Conservation (phyloP, 202 grass and related monocot genomes). For the Schoenoplectus tabernaemontani region DNA sequence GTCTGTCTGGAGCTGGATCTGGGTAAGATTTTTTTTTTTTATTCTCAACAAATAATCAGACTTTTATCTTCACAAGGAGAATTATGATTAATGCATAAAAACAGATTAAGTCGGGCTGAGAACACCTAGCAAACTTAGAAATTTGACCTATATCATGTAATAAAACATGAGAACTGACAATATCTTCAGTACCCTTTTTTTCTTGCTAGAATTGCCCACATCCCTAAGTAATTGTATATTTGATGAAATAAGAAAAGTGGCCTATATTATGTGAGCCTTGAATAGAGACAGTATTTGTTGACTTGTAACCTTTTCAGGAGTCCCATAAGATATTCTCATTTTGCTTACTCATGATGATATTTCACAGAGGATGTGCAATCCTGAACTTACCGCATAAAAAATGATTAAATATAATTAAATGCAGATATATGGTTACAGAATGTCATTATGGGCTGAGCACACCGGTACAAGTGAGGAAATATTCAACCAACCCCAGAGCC, state of each 20-base stretch:
- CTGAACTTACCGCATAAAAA: background rate
- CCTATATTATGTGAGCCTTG: background rate
- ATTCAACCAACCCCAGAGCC: constrained; percentile 42
- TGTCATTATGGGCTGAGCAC: constrained; percentile 80
- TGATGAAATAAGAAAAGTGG: background rate
- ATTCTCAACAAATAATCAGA: no score
- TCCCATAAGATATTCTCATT: background rate
- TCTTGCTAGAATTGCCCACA: background rate
- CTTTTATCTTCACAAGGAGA: background rate
- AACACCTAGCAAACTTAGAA: background rate
- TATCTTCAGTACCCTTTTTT: background rate
- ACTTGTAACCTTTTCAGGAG: background rate
- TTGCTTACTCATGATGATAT: background rate
- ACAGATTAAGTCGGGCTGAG: background rate
- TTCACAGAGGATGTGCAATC: background rate
- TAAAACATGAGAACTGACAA: background rate
- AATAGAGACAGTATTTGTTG: background rate
- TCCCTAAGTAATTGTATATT: background rate
- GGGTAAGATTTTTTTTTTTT: background rate
- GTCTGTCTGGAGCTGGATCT: background rate
- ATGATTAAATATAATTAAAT: background rate
- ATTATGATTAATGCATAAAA: background rate
- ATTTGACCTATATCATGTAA: background rate
- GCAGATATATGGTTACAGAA: constrained; percentile 66
- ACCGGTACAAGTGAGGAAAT: constrained; percentile 27